Evolutionary conservation across 148 eudicot species (phyloP), one percentile per base, ranked within the genome.

Genomic region (Persicaria tinctoria): DNA sequence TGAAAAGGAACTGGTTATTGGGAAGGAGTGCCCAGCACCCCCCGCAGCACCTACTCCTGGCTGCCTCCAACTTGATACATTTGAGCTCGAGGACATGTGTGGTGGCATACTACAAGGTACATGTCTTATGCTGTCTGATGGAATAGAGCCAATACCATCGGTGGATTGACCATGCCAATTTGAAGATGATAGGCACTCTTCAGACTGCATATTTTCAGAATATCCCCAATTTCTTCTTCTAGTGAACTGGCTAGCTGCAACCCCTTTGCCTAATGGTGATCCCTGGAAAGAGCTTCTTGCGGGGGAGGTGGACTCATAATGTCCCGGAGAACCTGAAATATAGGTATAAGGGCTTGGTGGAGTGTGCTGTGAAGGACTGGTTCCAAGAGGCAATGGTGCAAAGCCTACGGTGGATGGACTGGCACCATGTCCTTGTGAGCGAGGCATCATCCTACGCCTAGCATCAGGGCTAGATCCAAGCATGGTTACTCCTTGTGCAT

Each of bases 311-410:
- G 97, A 87, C 46, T 93, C 96, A 82, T 85, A 90, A 73, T 92
- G 88, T 79, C 93, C 93, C 11, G 97, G 96, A 79, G 97, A 90
- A 73, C 93, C 93, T 76, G 88, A 79, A 70, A 87, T 74, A 23
- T 89, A 89, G 76, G 85, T 63, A 72, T 78, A 87, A 18, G 86
- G 78, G 75, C 71, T 82, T 77, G 99, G 99, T 70, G 99, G 99
- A 59, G 99, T 90, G 79, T 90, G 92, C 79, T 92, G 99, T 46
- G 99, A 95, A 80, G 99, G 99, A 83, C 99, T 95, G 74, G 92
- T 83, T 62, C 99, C 99, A 59, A 95, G 97, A 73, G 99, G 90
- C 82, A 92, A 86, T 9, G 96, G 89, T 62, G 85, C 88, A 74
- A 91, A 90, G 81, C 86, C 90, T 77, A 89, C 92, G 5, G 85